These are phyloP conservation scores for Primulina tabacum DNA, from an alignment of 257 asterid species.

Conservation along the genomic window DNA sequence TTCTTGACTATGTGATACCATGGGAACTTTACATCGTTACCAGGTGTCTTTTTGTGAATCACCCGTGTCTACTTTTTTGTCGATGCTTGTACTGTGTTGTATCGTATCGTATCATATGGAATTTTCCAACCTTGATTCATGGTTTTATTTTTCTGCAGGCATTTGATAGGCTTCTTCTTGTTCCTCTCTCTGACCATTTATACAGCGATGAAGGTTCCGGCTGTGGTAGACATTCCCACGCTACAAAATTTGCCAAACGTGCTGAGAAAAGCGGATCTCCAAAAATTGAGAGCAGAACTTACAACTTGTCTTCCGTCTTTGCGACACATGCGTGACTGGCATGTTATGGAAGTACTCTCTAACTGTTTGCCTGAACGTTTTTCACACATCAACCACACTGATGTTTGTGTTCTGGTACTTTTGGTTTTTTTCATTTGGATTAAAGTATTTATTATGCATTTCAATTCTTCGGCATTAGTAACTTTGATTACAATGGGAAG, in stretches of 20 bases:
- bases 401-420: constrained; percentile 66
- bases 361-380: constrained; percentile 76
- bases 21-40: background rate
- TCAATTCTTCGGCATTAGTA: background rate
- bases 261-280: constrained; percentile 73
- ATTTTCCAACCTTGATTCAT: constrained; percentile 16
- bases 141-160: constrained; percentile 55
- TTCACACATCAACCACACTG: constrained; percentile 59
- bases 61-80: background rate
- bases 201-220: constrained; percentile 79
- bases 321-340: constrained; percentile 85
- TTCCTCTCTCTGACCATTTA: constrained; percentile 84
- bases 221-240: constrained; percentile 59
- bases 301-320: constrained; percentile 72
- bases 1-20: background rate
- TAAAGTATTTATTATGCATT: too few relatives aligned
- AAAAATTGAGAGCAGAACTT: constrained; percentile 58
- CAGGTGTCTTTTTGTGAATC: background rate
- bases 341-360: constrained; percentile 59
- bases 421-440: constrained; percentile 17
- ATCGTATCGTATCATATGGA: background rate
- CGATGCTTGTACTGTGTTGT: background rate
- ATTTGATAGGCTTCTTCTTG: constrained; percentile 95
- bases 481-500: background rate
- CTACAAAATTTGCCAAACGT: constrained; percentile 61